Percentiles rank a stretch among this genome's conserved stretches.
Evolutionary conservation across 768 basidiomycete species (phyloP).

Genomic region (Psilocybe tampanensis): DNA sequence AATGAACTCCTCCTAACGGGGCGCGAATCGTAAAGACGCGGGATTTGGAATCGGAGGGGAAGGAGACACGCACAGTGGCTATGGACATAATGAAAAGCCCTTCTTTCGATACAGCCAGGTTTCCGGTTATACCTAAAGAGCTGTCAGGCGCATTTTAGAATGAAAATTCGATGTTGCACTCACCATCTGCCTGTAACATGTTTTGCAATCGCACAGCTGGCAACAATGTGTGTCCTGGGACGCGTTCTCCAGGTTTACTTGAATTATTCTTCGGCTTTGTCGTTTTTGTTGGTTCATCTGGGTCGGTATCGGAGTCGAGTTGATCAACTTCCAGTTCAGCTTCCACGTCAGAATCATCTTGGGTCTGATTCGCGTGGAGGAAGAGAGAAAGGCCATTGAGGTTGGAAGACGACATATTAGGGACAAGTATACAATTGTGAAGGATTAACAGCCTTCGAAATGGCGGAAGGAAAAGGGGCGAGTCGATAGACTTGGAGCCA

Average conservation of each 20-base stretch:
- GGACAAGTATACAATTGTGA: conserved; percentile 1
- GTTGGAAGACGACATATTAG: conserved; percentile 8
- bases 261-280: conserved; percentile 27
- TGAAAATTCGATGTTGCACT: conserved; percentile 15
- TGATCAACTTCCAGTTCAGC: conserved; percentile 71
- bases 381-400: conserved; percentile 13
- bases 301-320: conserved; percentile 59
- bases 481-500: not conserved
- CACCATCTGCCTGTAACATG: conserved; percentile 80
- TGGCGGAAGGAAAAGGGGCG: not conserved
- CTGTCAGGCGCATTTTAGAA: conserved; percentile 9
- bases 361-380: conserved; percentile 3
- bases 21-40: conserved; percentile 6
- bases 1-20: conserved; percentile 79
- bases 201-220: conserved; percentile 71
- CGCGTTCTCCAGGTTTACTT: conserved; percentile 39
- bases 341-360: conserved; percentile 49
- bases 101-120: conserved; percentile 73
- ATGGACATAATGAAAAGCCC: conserved; percentile 73
- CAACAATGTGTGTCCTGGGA: conserved; percentile 67
- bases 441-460: not conserved
- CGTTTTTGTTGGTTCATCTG: conserved; percentile 33
- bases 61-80: conserved; percentile 59
- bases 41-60: not conserved
- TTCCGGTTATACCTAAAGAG: conserved; percentile 54